These are phyloP conservation scores for Exophiala alcalophila DNA, from an alignment of 2,329 filamentous ascomycete species.

Conservation along the genomic window DNA sequence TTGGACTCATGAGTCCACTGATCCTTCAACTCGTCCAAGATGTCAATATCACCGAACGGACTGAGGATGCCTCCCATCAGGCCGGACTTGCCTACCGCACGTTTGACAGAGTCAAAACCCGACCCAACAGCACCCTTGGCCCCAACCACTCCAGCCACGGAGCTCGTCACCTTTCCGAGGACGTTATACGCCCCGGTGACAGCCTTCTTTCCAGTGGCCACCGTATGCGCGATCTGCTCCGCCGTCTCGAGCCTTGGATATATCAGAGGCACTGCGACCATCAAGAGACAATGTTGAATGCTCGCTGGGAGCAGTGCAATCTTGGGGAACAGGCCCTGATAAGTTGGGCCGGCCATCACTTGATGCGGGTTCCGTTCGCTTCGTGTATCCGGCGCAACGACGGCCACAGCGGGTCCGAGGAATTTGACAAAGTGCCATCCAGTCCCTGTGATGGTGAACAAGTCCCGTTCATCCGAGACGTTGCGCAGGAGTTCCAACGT, in stretches of 20 bases:
- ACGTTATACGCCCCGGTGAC: slow-evolving; percentile 97
- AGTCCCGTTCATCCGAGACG: slow-evolving; percentile 79
- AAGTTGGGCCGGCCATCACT: slow-evolving; percentile 93
- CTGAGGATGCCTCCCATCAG: slow-evolving; percentile 94
- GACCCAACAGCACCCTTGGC: slow-evolving; percentile 89
- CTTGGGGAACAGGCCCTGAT: slow-evolving; percentile 96
- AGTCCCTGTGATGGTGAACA: slow-evolving; percentile 95
- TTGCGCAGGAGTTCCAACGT: slow-evolving; percentile 90
- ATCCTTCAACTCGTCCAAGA: slow-evolving; percentile 90
- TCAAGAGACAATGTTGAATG: slow-evolving; percentile 96
- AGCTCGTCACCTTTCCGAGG: slow-evolving; percentile 89
- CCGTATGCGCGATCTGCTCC: slow-evolving; percentile 84
- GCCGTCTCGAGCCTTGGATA: slow-evolving; percentile 90
- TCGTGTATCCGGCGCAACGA: slow-evolving; percentile 85
- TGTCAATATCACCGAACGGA: slow-evolving; percentile 92
- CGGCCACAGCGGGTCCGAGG: slow-evolving; percentile 83
- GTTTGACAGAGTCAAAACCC: slow-evolving; percentile 93
- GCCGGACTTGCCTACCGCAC: slow-evolving; percentile 90
- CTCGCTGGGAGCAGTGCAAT: slow-evolving; percentile 84
- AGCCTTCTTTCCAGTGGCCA: slow-evolving; percentile 92
- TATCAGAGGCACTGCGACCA: slow-evolving; percentile 84
- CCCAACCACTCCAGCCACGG: slow-evolving; percentile 90
- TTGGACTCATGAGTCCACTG: slow-evolving; percentile 99
- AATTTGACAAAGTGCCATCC: slow-evolving; percentile 99
- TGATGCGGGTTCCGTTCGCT: slow-evolving; percentile 87